These are phyloP conservation scores for Metschnikowia gelsemii DNA, from an alignment of 805 yeast species.

Conservation along the genomic window DNA sequence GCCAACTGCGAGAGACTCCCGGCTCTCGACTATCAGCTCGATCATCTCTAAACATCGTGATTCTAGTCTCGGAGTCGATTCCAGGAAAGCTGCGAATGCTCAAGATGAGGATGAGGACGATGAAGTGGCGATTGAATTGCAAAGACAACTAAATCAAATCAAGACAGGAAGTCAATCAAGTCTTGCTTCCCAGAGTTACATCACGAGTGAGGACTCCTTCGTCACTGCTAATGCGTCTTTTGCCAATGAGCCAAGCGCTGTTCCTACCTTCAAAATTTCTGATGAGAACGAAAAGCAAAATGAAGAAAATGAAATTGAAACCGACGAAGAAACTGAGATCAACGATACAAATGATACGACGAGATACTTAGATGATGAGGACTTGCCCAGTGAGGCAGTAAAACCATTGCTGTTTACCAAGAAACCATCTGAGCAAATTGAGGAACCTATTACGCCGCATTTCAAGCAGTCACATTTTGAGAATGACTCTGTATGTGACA, in stretches of 20 bases:
- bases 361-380: neutral
- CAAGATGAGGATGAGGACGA: conserved; percentile 20
- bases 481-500: conserved; percentile 7
- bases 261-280: conserved; percentile 13
- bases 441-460: conserved; percentile 14
- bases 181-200: conserved; percentile 3
- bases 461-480: conserved; percentile 5
- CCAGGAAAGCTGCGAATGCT: no score
- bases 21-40: conserved; percentile 43
- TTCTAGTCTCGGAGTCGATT: conserved; percentile 1
- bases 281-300: conserved; percentile 3
- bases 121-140: conserved; percentile 39
- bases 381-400: neutral
- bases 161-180: conserved; percentile 25
- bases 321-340: conserved; percentile 9
- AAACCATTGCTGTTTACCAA: neutral
- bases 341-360: conserved; percentile 4
- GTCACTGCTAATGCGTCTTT: conserved; percentile 5
- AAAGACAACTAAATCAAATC: conserved; percentile 37
- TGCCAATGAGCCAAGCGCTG: neutral
- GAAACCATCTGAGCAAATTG: neutral
- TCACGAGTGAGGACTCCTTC: conserved; percentile 14
- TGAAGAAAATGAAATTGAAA: conserved; percentile 8
- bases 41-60: conserved; percentile 36
- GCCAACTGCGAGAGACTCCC: conserved; percentile 27